Evolutionary conservation across 2,329 filamentous ascomycete genomes (phyloP), one percentile per base, ranked within the genome.

Genomic region (Chrysoporthe puriensis): DNA sequence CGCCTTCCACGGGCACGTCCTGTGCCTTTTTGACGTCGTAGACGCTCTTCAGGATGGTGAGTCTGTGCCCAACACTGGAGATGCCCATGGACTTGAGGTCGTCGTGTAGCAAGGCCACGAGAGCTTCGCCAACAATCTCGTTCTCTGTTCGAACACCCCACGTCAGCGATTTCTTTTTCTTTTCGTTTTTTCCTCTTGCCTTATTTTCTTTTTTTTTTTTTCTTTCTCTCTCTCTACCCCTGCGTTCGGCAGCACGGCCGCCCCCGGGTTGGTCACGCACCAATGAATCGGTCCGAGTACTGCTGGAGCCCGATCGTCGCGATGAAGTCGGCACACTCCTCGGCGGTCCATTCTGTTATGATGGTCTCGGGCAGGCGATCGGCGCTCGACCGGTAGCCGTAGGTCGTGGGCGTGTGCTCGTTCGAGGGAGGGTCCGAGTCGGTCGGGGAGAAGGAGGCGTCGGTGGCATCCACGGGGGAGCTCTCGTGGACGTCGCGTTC

Each of bases 11-110:
- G 18, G 93, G 91, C 69, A 98, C 88, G 74, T 97, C 94, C 76
- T 97, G 94, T 71, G 93, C 93, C 78, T 95, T 91, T 82, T 99
- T 99, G 76, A 96, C 90, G 76, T 98, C 94, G 81, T 97, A 98
- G 65, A 98, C 94, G 74, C 90, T 94, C 82, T 97, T 98, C 68
- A 99, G 85, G 67, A 99, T 96, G 32, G 94, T 97, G 74, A 99
- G 84, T 69, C 96, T 90, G 81, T 99, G 96, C 52, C 96, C 96
- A 60, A 97, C 93, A 80, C 95, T 98, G 71, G 85, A 84, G 71
- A 99, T 92, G 60, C 94, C 94, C 90, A 98, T 95, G 76, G 96
- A 93, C 80, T 96, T 97, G 74, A 99, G 83, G 77, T 98, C 95
- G 67, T 97, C 92, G 77, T 98, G 96, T 71, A 92, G 91, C 71